Percentiles rank a stretch among this genome's conserved stretches.
These are phyloP conservation scores for Diaporthe batatas DNA, from an alignment of 2,329 filamentous ascomycete genomes.

Conservation along the genomic window DNA sequence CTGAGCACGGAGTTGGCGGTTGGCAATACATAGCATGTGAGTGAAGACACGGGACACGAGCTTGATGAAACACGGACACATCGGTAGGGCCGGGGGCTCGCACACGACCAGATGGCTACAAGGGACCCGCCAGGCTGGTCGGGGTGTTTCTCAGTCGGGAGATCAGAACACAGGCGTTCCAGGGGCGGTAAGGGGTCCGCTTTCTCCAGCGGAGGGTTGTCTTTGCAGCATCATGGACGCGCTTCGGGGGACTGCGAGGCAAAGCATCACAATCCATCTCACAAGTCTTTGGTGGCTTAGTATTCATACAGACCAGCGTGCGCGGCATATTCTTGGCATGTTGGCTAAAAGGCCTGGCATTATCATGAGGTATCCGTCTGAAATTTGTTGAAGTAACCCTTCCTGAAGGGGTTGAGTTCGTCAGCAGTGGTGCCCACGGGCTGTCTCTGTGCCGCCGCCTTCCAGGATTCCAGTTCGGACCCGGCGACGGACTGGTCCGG, in stretches of 20 bases:
- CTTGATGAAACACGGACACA: constrained; percentile 32
- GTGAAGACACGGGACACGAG: constrained; percentile 31
- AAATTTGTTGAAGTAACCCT: constrained; percentile 70
- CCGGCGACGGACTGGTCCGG: constrained; percentile 69
- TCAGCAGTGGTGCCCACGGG: constrained; percentile 65
- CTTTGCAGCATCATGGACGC: constrained; percentile 6
- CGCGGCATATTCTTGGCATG: neutral
- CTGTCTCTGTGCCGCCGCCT: constrained; percentile 46
- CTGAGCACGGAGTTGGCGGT: constrained; percentile 34
- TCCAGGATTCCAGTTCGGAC: constrained; percentile 54
- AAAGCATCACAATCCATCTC: constrained; percentile 1
- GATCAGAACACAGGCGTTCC: neutral
- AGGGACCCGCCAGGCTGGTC: constrained; percentile 1
- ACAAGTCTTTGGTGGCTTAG: constrained; percentile 9
- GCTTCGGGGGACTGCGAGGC: neutral
- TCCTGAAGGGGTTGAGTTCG: constrained; percentile 72
- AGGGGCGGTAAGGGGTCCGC: neutral
- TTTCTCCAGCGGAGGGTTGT: neutral
- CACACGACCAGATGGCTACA: neutral
- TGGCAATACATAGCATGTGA: constrained; percentile 24
- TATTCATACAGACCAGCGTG: constrained; percentile 19
- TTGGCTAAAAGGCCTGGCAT: neutral
- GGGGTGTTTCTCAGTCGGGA: neutral
- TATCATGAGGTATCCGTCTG: constrained; percentile 49
- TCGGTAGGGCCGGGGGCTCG: neutral